Base-by-base conservation (phyloP, 768 basidiomycete species). In the Rhodotorula diobovata region DNA sequence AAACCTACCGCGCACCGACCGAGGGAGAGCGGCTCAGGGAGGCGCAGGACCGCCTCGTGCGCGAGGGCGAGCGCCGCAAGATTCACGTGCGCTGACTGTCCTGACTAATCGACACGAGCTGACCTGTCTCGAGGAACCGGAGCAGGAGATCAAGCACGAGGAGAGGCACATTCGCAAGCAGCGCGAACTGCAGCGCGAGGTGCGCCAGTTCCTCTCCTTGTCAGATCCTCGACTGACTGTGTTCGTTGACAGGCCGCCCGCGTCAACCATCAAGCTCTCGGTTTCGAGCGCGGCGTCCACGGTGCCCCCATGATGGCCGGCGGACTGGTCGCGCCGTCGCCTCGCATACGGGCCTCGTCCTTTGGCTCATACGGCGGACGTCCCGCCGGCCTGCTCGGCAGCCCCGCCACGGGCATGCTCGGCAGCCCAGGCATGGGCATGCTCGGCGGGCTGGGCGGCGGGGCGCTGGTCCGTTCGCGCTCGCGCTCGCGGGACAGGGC, bases 141-240 rank as follows among this genome's bases (percentile, higher is more conserved):
- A 4, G 57, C 41, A 59, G 58, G 58, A 43, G 55, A 58, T 63
- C 55, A 51, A 68, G 54, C 65, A 66, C n/a, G 48, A 63, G n/a
- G 48, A 71, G 61, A 50, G 48, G 11, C 43, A 66, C 30, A 55
- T 70, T 10, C 53, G 64, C 21, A 46, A 66, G 34, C 37, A 48
- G 3, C 48, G 37, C 2, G 46, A 59, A 28, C 39, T 69, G 28
- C 45, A 60, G 58, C 10, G 58, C 15, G 41, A 60, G 63, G 58
- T 43, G 28, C 28, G 41, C 23, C 20, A 12, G 4, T 51, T 11
- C 6, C 34, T 20, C 41, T 63, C 41, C 10, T 6, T 30, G 18
- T 10, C 59, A 5, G 7, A 18, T 35, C 9, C 28, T 9, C 9
- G 45, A 30, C 32, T 32, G 6, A n/a, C 45, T 12, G 25, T 14